Base-by-base conservation (phyloP, 257 asterid genomes). In the Solanum ossicruentum region DNA sequence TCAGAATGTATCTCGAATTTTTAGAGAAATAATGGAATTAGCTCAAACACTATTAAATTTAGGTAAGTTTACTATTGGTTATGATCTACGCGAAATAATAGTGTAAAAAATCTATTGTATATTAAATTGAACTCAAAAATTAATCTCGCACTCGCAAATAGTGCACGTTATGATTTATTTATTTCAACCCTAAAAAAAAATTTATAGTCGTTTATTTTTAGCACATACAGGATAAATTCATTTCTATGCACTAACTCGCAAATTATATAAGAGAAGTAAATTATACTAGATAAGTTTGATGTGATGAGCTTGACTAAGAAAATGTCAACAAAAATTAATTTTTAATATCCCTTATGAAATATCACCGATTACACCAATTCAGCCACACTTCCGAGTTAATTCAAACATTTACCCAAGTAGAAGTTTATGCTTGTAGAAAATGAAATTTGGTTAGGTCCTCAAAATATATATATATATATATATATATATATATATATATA, bases 171-270 rank as follows among this genome's bases (percentile, higher is more conserved):
- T 12, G 7, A 72, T 45, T 45, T 66, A 57, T n/a, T 61, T 10
- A 15, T 6, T 54, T 54, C 11, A 3, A 2, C 23, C 12, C 9
- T 11, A 1, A 21, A 10, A 15, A 13, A 0, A 60, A 58, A 58
- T 58, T 58, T 11, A n/a, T 0, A 20, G 28, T 8, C 3, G 15
- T 0, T n/a, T 21, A 21, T 61, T 12, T 5, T 5, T 3, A 8
- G 13, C 12, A 36, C 1, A 23, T 16, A 12, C 1, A 0, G 0
- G 4, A 0, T 61, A 61, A 61, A 21, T 12, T 0, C 4, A 6
- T 0, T 21, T 61, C 11, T 5, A 9, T 5, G 15, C 12, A 23
- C 11, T 9, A 61, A 16, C 15, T 61, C 0, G 2, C 16, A 10
- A 2, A 61, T 13, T 5, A 6, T 11, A 21, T 3, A 21, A 61